Evolutionary conservation across 192 early-diverging fungal genomes (phyloP).

Genomic region (Entomortierella parvispora): DNA sequence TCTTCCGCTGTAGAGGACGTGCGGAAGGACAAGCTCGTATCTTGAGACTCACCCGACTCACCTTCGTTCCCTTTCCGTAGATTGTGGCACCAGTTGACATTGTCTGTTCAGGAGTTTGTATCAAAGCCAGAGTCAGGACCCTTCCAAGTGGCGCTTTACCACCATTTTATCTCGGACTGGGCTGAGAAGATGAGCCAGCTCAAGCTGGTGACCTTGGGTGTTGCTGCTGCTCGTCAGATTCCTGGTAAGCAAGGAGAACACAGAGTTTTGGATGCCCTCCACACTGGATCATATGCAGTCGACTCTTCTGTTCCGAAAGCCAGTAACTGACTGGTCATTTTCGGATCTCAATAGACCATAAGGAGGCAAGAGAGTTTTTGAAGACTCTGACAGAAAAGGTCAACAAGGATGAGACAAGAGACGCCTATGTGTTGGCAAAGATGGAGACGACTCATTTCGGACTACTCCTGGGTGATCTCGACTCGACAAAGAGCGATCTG

Average conservation of each 20-base stretch:
- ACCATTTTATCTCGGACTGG: slow-evolving; percentile 94
- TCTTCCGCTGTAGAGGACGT: background rate
- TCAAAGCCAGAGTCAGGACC: slow-evolving; percentile 78
- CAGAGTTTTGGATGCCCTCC: no score
- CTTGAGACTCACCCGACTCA: background rate
- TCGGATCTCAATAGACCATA: slow-evolving; percentile 58
- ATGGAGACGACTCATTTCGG: slow-evolving; percentile 90
- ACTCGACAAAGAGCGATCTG: slow-evolving; percentile 84
- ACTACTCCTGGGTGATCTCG: slow-evolving; percentile 81
- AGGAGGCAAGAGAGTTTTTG: slow-evolving; percentile 82
- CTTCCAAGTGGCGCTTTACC: slow-evolving; percentile 84
- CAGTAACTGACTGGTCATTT: background rate
- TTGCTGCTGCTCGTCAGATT: slow-evolving; percentile 79
- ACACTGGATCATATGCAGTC: no score
- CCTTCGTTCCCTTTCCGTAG: slow-evolving; percentile 52
- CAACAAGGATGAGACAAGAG: slow-evolving; percentile 71
- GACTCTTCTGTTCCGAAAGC: no score
- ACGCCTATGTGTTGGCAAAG: slow-evolving; percentile 86
- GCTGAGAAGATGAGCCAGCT: slow-evolving; percentile 95
- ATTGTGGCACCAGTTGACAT: slow-evolving; percentile 98
- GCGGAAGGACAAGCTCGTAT: no score
- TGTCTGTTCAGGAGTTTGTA: slow-evolving; percentile 81
- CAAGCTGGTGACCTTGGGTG: slow-evolving; percentile 85
- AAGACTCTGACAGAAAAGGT: slow-evolving; percentile 75
- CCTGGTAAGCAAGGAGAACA: slow-evolving; percentile 63